Evolutionary conservation across 352 stramenopile species (phyloP).

Genomic region (Phytopythium litorale): DNA sequence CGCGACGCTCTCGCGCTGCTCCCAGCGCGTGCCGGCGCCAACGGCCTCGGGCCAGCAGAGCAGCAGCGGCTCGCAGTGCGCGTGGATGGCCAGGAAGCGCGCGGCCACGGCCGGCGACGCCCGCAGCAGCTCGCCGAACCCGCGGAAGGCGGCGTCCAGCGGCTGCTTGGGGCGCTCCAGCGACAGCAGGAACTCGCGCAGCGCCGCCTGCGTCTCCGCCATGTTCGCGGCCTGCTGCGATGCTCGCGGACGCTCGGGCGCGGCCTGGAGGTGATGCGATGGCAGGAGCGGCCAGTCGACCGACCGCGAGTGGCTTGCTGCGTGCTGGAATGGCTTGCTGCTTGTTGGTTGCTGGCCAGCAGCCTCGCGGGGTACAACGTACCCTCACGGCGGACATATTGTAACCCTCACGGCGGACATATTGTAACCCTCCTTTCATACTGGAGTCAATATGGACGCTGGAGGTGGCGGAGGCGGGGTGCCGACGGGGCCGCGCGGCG

Average conservation of each 20-base stretch:
- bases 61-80: conserved; percentile 54
- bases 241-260: background rate
- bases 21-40: conserved; percentile 48
- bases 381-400: background rate
- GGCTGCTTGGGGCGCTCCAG: conserved; percentile 52
- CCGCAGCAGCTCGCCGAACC: conserved; percentile 27
- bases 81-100: conserved; percentile 51
- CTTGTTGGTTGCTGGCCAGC: conserved; percentile 5
- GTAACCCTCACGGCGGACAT: too few relatives aligned
- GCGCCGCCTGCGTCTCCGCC: conserved; percentile 11
- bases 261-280: too few relatives aligned
- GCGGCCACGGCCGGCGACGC: conserved; percentile 11
- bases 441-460: conserved; percentile 19
- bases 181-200: conserved; percentile 69
- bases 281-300: background rate
- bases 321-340: background rate
- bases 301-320: background rate
- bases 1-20: conserved; percentile 64
- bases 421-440: background rate
- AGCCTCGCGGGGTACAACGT: background rate
- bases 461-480: conserved; percentile 14
- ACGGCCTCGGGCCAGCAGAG: conserved; percentile 60
- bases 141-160: conserved; percentile 47
- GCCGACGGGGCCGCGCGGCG: conserved; percentile 21
- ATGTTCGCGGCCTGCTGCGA: background rate